Conservation (phyloP, 2,329 filamentous ascomycete genomes). For the Acrodontium crateriforme region DNA sequence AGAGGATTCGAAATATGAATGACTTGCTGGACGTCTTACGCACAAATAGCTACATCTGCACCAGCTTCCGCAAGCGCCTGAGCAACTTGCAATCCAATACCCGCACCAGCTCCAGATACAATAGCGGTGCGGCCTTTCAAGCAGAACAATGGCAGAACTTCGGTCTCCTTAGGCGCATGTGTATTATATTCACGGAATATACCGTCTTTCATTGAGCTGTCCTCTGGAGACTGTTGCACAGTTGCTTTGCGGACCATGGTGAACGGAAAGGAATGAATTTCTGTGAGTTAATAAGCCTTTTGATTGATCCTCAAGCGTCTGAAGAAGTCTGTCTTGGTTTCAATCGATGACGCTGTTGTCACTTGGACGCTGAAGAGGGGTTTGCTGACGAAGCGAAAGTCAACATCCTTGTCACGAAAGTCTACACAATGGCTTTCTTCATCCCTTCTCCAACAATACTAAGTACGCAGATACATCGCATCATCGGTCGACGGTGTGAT, state of each 20-base stretch:
- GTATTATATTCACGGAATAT: constrained; percentile 24
- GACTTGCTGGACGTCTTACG: neutral
- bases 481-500: no score
- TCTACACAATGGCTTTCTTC: no score
- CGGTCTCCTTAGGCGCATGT: constrained; percentile 14
- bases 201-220: constrained; percentile 22
- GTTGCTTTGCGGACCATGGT: constrained; percentile 7
- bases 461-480: no score
- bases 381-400: no score
- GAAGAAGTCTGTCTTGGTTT: no score
- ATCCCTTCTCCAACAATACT: no score
- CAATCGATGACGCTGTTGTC: no score
- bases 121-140: constrained; percentile 23
- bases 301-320: no score
- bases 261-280: no score
- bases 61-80: constrained; percentile 25
- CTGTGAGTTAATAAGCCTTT: no score
- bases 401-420: no score
- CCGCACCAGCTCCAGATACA: constrained; percentile 22
- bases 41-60: constrained; percentile 31
- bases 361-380: no score
- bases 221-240: constrained; percentile 16
- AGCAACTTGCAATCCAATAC: constrained; percentile 22
- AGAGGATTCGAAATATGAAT: neutral
- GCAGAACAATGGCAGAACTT: constrained; percentile 18